Percentiles rank a stretch among this genome's conserved stretches.
These are phyloP conservation scores for Apiospora hydei DNA, from an alignment of 2,329 filamentous ascomycete species.

Conservation along the genomic window DNA sequence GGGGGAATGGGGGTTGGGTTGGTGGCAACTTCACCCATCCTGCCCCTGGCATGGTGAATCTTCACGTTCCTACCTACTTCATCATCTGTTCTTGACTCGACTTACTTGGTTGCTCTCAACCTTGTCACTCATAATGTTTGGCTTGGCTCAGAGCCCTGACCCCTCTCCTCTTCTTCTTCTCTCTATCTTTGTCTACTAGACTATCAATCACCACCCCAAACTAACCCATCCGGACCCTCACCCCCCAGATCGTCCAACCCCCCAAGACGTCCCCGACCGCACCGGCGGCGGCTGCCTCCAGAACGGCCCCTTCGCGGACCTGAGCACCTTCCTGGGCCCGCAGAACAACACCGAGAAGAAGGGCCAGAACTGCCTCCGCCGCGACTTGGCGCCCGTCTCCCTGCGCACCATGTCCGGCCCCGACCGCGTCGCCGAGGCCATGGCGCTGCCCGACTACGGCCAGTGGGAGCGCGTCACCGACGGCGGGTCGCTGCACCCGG, in stretches of 20 bases:
- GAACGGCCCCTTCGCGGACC: constrained; percentile 17
- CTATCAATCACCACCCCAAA: accelerated
- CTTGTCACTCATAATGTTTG: neutral
- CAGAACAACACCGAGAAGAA: neutral
- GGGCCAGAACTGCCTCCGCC: neutral
- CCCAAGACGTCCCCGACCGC: constrained; percentile 21
- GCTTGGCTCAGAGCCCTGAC: neutral
- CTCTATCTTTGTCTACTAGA: neutral
- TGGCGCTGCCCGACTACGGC: neutral
- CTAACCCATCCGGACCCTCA: neutral
- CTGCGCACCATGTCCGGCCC: neutral
- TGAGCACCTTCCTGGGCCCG: constrained; percentile 8
- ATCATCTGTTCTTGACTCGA: neutral
- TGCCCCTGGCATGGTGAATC: constrained; percentile 17
- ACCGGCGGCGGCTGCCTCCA: constrained; percentile 20
- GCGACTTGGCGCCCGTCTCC: neutral
- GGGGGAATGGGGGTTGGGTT: constrained; percentile 28
- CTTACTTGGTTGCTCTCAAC: neutral
- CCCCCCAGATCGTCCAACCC: neutral
- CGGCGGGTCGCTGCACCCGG: constrained; percentile 19
- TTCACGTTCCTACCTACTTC: too few relatives aligned
- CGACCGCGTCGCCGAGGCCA: neutral
- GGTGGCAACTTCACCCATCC: constrained; percentile 23
- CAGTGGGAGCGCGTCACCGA: neutral
- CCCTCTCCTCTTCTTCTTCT: too few relatives aligned